Evolutionary conservation across 2,329 filamentous ascomycete genomes (phyloP).

Genomic region (Emergomyces orientalis): DNA sequence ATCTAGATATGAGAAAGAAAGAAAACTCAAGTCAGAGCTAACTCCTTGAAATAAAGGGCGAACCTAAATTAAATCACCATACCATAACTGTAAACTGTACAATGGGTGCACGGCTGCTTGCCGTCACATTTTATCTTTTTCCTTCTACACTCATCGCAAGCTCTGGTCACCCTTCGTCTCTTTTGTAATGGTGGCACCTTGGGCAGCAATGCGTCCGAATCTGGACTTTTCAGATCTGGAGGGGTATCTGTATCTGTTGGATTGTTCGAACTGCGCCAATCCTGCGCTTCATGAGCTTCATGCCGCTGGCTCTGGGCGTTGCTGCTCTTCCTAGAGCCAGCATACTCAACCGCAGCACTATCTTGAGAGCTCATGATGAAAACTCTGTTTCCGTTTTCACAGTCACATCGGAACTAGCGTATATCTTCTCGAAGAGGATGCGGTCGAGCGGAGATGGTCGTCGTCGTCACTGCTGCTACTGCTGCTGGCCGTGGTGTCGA

Average conservation of each 20-base stretch:
- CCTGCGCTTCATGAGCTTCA: background rate
- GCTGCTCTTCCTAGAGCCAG: background rate
- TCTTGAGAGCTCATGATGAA: constrained; percentile 3
- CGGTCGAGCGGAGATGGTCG: constrained; percentile 7
- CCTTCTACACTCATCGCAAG: constrained; percentile 71
- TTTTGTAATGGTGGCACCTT: constrained; percentile 56
- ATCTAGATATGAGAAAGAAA: constrained; percentile 44
- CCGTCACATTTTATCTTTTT: constrained; percentile 87
- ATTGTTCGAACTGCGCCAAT: constrained; percentile 2
- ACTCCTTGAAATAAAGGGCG: constrained; percentile 3
- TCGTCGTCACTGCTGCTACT: constrained; percentile 14
- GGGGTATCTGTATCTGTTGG: background rate
- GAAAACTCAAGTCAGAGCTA: background rate
- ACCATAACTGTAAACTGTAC: constrained; percentile 98
- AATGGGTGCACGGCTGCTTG: constrained; percentile 86
- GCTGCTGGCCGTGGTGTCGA: constrained; percentile 6
- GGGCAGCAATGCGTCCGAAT: constrained; percentile 21
- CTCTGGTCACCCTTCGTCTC: constrained; percentile 65
- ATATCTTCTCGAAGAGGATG: background rate
- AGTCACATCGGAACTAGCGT: constrained; percentile 13
- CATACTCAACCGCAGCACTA: background rate
- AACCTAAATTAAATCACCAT: constrained; percentile 25
- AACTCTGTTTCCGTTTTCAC: constrained; percentile 2
- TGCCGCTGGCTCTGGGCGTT: background rate
- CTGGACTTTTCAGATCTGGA: constrained; percentile 10